Conservation (phyloP, 208 protist genomes). For the Strigomonas oncopelti region DNA sequence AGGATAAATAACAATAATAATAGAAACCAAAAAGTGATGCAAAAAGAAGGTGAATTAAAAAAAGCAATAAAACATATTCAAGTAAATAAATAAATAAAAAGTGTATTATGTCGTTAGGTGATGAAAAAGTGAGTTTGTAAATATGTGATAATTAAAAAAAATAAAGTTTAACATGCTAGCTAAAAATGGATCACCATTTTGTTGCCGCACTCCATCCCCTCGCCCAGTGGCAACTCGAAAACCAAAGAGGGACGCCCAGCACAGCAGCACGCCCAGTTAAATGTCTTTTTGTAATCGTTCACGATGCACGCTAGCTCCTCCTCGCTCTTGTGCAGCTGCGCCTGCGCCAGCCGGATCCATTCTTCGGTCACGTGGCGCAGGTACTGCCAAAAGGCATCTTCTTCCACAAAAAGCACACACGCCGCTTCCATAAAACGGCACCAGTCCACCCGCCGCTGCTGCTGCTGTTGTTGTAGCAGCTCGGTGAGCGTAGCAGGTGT, state of each 20-base stretch:
- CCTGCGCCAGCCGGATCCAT: neutral
- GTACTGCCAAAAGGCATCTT: conserved; percentile 27
- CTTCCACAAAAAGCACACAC: conserved; percentile 30
- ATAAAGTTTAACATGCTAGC: neutral
- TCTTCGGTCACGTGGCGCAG: neutral
- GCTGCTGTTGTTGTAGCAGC: too few relatives aligned
- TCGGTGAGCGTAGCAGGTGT: too few relatives aligned
- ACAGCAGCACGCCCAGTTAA: conserved; percentile 2
- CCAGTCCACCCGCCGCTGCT: conserved; percentile 1
- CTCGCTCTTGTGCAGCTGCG: neutral
- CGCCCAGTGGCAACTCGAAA: neutral
- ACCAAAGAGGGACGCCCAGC: neutral
- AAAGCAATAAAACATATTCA: neutral
- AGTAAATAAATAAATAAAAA: neutral
- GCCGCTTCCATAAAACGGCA: conserved; percentile 41
- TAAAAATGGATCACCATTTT: neutral
- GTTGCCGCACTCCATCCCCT: neutral
- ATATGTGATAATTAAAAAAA: neutral
- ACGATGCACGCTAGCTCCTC: neutral
- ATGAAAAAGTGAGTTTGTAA: neutral
- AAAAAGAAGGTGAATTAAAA: too few relatives aligned
- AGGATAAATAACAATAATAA: too few relatives aligned
- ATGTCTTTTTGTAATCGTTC: neutral
- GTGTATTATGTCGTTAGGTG: neutral
- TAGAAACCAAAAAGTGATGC: too few relatives aligned